Evolutionary conservation across 768 basidiomycete genomes (phyloP).

Genomic region (button mushroom (Agaricus bisporus)): DNA sequence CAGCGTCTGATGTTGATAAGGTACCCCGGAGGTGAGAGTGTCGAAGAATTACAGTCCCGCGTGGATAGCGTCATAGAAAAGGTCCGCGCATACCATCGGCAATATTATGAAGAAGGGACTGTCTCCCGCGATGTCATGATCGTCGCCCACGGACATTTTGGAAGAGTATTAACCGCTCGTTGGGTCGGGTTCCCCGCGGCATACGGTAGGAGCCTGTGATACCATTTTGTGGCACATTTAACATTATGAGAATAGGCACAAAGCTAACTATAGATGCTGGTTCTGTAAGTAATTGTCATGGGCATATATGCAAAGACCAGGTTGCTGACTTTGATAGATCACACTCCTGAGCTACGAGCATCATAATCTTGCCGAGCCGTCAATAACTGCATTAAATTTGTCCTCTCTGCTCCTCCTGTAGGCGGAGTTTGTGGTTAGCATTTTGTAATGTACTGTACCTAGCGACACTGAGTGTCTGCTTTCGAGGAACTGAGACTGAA

Average conservation of each 20-base stretch:
- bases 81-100: constrained; percentile 66
- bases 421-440: neutral
- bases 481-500: too few species aligned
- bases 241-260: constrained; percentile 2
- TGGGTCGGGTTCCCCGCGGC: constrained; percentile 71
- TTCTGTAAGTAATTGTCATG: constrained; percentile 7
- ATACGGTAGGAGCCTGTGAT: constrained; percentile 34
- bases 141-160: constrained; percentile 87
- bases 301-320: neutral
- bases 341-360: constrained; percentile 84
- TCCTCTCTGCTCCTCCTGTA: constrained; percentile 24
- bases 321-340: constrained; percentile 49
- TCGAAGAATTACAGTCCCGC: constrained; percentile 69
- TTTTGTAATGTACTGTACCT: neutral
- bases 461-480: neutral
- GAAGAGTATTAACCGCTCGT: constrained; percentile 68
- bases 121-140: constrained; percentile 78
- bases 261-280: constrained; percentile 12
- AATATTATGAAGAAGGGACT: constrained; percentile 61
- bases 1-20: constrained; percentile 27
- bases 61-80: constrained; percentile 73
- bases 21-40: constrained; percentile 86
- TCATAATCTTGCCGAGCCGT: constrained; percentile 68
- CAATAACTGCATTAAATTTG: constrained; percentile 68
- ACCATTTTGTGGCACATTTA: neutral